These are phyloP conservation scores for Dactylellina drechsleri DNA, from an alignment of 2,329 filamentous ascomycete genomes.

Conservation along the genomic window DNA sequence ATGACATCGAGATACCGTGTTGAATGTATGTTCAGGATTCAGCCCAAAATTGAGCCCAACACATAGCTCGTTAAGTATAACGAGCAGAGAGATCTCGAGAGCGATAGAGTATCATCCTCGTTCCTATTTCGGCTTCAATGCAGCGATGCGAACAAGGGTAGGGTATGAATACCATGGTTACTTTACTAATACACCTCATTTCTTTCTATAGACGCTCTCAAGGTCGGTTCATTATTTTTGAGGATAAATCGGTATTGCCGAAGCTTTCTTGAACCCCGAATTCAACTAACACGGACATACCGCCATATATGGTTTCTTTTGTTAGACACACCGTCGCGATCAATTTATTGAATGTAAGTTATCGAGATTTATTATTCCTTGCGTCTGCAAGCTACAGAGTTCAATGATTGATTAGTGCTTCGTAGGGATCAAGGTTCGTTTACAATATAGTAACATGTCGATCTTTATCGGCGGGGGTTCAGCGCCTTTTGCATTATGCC, in stretches of 20 bases:
- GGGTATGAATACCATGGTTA: too few relatives aligned
- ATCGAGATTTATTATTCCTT: not conserved
- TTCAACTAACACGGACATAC: not conserved
- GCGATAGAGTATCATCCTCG: too few relatives aligned
- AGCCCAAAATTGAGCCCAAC: not conserved
- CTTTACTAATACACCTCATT: not conserved
- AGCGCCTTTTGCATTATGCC: too few relatives aligned
- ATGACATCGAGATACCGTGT: constrained; percentile 54
- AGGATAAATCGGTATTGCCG: too few relatives aligned
- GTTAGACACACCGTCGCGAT: constrained; percentile 51
- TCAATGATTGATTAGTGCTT: not conserved
- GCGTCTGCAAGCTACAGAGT: not conserved
- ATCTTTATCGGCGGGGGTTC: too few relatives aligned
- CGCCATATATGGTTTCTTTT: not conserved
- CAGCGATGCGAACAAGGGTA: too few relatives aligned
- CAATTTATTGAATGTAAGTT: constrained; percentile 52
- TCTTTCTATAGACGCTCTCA: constrained; percentile 35
- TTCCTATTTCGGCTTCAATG: too few relatives aligned
- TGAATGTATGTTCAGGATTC: constrained; percentile 35
- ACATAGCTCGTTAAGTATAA: not conserved
- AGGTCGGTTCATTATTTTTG: constrained; percentile 22
- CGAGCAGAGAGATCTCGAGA: not conserved
- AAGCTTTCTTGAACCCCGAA: not conserved
- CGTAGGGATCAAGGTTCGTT: constrained; percentile 49
- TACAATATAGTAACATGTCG: not conserved